Evolutionary conservation across 1,284 basidiomycete species (phyloP), one percentile per base, ranked within the genome.

Genomic region (Naganishia liquefaciens): DNA sequence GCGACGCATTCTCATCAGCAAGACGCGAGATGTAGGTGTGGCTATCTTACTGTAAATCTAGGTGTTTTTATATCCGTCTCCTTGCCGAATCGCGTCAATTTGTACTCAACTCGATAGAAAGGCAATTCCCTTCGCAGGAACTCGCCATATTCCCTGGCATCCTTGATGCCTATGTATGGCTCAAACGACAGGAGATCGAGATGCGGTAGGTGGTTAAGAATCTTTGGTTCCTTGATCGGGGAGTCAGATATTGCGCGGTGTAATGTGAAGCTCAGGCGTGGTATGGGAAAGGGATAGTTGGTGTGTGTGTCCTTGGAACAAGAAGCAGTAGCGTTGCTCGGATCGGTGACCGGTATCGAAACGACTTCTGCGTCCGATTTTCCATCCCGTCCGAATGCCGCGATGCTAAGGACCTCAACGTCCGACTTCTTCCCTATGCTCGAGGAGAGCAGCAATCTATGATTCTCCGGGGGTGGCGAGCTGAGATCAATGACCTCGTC

Each of bases 31-130:
- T 13, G 2, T 1, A 13, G 28, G 43, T 3, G 19, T n/a, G 19
- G 43, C 1, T 5, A 37, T 13, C 63, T 42, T 30, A 64, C 63
- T 3, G 76, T 78, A 51, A 70, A 78, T 39, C 76, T 69, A 7
- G 76, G 76, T 9, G 76, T 78, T 51, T 72, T 73, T 54, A 77
- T 74, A 19, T 69, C 63, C 28, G 75, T 73, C 3, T 73, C 74
- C 33, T 74, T 64, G 11, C 63, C 63, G 49, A 65, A 65, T 21
- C 63, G 49, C 25, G 57, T 65, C 49, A 72, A 69, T 23, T 66
- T 70, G 60, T 78, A 78, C 43, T 70, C 72, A 13, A 78, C 76
- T 3, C 75, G 68, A 58, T 78, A 77, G 72, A 74, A 77, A 6
- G 76, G 76, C 39, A 78, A 44, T 7, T 71, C 69, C 2, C 74